These are phyloP conservation scores for Pythium biforme DNA, from an alignment of 352 stramenopile species.

Conservation along the genomic window DNA sequence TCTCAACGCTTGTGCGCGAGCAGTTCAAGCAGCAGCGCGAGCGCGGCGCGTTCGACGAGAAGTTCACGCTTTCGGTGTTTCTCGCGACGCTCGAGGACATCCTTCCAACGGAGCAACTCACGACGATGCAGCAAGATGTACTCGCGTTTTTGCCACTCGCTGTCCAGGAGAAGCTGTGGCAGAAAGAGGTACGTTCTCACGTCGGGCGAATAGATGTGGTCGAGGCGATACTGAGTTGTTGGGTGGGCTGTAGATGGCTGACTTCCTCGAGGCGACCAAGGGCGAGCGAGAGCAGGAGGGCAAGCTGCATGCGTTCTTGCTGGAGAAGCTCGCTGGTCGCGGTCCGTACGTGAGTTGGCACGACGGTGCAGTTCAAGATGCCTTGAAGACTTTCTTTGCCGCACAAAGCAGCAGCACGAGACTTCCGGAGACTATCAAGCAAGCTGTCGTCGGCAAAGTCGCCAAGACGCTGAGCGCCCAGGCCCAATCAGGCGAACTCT, in stretches of 20 bases:
- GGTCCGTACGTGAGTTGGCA: conserved; percentile 20
- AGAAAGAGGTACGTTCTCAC: conserved; percentile 25
- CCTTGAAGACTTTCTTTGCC: conserved; percentile 4
- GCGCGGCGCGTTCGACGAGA: conserved; percentile 41
- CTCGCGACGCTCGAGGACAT: conserved; percentile 45
- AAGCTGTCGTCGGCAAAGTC: conserved; percentile 21
- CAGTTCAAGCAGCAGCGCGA: conserved; percentile 36
- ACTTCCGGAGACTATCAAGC: conserved; percentile 16
- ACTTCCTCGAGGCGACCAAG: conserved; percentile 25
- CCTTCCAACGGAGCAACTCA: conserved; percentile 1
- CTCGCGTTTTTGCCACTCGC: conserved; percentile 28
- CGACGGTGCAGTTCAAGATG: conserved; percentile 15
- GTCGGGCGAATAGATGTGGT: too few relatives aligned
- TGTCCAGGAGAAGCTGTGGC: conserved; percentile 32
- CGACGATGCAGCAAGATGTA: conserved; percentile 15
- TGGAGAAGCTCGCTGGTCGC: conserved; percentile 19
- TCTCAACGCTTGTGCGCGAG: conserved; percentile 43
- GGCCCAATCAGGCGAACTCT: background rate
- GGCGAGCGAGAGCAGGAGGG: conserved; percentile 16
- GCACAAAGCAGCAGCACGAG: background rate
- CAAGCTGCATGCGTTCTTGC: conserved; percentile 6
- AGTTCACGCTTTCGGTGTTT: conserved; percentile 53
- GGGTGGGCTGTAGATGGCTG: conserved; percentile 8
- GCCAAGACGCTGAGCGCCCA: conserved; percentile 15
- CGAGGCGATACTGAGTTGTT: background rate